Percentiles rank a stretch among this genome's conserved stretches.
Evolutionary conservation across 169 alveolate species (phyloP).

Genomic region (Plasmodium cynomolgi): DNA sequence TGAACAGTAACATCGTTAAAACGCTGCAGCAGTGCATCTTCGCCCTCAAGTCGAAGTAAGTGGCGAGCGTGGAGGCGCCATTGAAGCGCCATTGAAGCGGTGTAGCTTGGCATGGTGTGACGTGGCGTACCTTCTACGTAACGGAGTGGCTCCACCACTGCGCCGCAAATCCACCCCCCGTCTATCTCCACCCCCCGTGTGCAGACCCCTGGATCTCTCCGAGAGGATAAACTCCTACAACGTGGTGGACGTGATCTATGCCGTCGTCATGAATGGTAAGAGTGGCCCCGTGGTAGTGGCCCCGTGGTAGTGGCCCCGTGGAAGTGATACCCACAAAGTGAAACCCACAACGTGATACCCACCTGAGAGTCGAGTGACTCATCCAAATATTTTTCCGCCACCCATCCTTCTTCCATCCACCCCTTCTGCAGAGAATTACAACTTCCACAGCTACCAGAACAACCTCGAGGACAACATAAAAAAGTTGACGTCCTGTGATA

Average conservation of each 20-base stretch:
- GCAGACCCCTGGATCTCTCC: slow-evolving; percentile 23
- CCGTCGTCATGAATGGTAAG: slow-evolving; percentile 48
- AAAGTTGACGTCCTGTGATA: slow-evolving; percentile 15
- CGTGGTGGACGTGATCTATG: slow-evolving; percentile 28
- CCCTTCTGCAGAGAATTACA: slow-evolving; percentile 20
- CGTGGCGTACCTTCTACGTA: neutral
- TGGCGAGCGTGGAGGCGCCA: neutral
- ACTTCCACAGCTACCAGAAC: slow-evolving; percentile 41
- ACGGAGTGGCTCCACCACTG: neutral
- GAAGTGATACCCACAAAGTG: neutral
- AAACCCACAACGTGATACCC: too few species aligned
- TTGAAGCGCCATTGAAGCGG: neutral
- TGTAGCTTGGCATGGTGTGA: too few species aligned
- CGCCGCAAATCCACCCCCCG: neutral
- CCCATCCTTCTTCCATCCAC: too few species aligned
- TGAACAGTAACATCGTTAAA: slow-evolving; percentile 9
- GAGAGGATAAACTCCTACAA: slow-evolving; percentile 37
- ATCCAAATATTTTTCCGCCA: too few species aligned
- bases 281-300: neutral
- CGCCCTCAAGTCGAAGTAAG: slow-evolving; percentile 51
- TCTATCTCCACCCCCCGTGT: neutral
- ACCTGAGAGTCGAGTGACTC: too few species aligned
- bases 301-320: too few species aligned
- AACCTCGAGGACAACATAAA: slow-evolving; percentile 21
- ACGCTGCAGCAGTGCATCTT: slow-evolving; percentile 43